phyloP scores from a whole-genome alignment of 306 rosid species.

The Begonia fuchsioides region DNA sequence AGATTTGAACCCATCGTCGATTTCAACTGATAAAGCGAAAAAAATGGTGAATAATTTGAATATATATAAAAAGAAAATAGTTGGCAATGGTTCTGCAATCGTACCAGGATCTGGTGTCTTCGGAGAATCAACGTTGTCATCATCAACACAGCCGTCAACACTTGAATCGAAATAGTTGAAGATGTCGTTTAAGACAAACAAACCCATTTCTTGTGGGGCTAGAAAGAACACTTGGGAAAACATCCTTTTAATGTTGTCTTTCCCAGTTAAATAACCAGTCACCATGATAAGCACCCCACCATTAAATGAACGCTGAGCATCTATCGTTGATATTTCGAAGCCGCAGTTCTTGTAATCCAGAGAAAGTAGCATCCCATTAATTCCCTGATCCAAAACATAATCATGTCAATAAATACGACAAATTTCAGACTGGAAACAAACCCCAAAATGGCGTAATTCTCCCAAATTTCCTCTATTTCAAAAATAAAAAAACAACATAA shows the following conservation, averaged over 20 bases:
- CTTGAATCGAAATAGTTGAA: slow-evolving; percentile 43
- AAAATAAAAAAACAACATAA: no score
- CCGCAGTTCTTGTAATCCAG: slow-evolving; percentile 22
- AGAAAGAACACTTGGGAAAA: slow-evolving; percentile 67
- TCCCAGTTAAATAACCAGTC: slow-evolving; percentile 49
- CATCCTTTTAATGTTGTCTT: slow-evolving; percentile 27
- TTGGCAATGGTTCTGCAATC: not conserved
- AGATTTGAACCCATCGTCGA: slow-evolving; percentile 11
- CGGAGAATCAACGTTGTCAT: slow-evolving; percentile 18
- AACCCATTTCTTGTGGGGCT: slow-evolving; percentile 57
- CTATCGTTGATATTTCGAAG: slow-evolving; percentile 43
- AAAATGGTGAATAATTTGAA: not conserved
- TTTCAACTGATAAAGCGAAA: slow-evolving; percentile 14
- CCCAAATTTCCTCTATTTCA: not conserved
- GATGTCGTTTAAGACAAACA: slow-evolving; percentile 57
- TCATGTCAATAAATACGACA: not conserved
- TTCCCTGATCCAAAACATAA: slow-evolving; percentile 32
- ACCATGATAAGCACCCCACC: slow-evolving; percentile 56
- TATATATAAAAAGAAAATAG: not conserved
- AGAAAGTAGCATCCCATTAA: slow-evolving; percentile 37
- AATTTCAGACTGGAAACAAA: no score
- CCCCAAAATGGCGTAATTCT: not conserved
- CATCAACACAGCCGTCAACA: slow-evolving; percentile 12
- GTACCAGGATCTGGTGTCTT: slow-evolving; percentile 32
- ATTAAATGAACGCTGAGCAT: slow-evolving; percentile 45